Evolutionary conservation across 805 yeast species (phyloP).

Genomic region (Saccharomycopsis olivae): DNA sequence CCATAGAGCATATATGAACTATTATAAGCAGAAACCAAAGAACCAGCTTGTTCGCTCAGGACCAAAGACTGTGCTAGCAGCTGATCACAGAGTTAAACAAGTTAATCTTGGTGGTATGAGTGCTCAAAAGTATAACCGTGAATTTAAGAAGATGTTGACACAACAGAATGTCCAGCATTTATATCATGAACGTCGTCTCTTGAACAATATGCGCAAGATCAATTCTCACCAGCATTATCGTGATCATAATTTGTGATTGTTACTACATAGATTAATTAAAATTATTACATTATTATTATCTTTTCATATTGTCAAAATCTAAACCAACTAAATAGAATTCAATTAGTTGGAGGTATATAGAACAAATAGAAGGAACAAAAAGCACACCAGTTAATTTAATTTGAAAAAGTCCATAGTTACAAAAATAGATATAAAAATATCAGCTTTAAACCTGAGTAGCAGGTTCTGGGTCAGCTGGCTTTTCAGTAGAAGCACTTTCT

Average conservation of each 20-base stretch:
- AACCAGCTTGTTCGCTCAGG: constrained; percentile 20
- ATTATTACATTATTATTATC: too few species aligned
- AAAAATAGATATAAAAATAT: too few species aligned
- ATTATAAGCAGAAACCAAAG: constrained; percentile 50
- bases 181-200: not conserved
- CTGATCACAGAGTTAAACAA: constrained; percentile 48
- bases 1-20: constrained; percentile 65
- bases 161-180: not conserved
- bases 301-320: too few species aligned
- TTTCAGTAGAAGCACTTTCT: constrained; percentile 10
- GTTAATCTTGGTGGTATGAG: constrained; percentile 20
- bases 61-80: constrained; percentile 57
- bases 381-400: too few species aligned
- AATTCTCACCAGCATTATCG: not conserved
- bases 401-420: too few species aligned
- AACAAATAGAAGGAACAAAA: too few species aligned
- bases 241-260: too few species aligned
- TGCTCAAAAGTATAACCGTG: constrained; percentile 27
- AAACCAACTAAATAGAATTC: too few species aligned
- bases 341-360: too few species aligned
- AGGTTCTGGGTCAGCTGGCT: constrained; percentile 17
- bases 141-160: constrained; percentile 45
- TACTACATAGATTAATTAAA: too few species aligned
- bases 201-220: not conserved
- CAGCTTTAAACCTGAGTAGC: too few species aligned